These are phyloP conservation scores for Raphanus sativus DNA, from an alignment of 345 rosid genomes.

Conservation along the genomic window DNA sequence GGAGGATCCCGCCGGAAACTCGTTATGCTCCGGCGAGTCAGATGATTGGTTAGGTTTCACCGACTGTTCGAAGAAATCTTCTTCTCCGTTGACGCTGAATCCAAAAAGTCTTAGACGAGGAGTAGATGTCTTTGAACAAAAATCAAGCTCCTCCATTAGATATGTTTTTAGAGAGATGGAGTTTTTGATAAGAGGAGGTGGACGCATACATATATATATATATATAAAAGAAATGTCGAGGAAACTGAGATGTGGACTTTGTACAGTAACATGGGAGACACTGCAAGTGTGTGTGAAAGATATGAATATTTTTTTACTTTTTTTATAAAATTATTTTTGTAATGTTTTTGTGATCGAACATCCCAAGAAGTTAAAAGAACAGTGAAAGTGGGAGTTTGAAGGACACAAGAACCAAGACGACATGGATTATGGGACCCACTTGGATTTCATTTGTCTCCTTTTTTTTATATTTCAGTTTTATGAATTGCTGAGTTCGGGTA, in stretches of 20 bases:
- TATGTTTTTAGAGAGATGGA: not conserved
- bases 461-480: constrained; percentile 7
- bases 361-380: constrained; percentile 47
- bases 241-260: constrained; percentile 36
- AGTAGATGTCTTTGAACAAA: constrained; percentile 40
- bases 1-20: constrained; percentile 35
- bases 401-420: constrained; percentile 51
- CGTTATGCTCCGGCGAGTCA: constrained; percentile 15
- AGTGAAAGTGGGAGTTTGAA: constrained; percentile 37
- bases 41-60: constrained; percentile 23
- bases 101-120: constrained; percentile 86
- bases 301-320: not conserved
- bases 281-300: constrained; percentile 35
- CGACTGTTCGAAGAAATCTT: constrained; percentile 37
- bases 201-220: constrained; percentile 42
- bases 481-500: constrained; percentile 27
- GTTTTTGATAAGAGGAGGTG: constrained; percentile 32
- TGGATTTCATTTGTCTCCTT: constrained; percentile 35
- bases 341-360: constrained; percentile 47
- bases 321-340: not conserved
- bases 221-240: not conserved
- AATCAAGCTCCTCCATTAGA: constrained; percentile 58
- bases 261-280: constrained; percentile 45
- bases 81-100: constrained; percentile 71
- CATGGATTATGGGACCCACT: constrained; percentile 44